phyloP scores from a whole-genome alignment of 306 rosid genomes.

The Neltuma alba region DNA sequence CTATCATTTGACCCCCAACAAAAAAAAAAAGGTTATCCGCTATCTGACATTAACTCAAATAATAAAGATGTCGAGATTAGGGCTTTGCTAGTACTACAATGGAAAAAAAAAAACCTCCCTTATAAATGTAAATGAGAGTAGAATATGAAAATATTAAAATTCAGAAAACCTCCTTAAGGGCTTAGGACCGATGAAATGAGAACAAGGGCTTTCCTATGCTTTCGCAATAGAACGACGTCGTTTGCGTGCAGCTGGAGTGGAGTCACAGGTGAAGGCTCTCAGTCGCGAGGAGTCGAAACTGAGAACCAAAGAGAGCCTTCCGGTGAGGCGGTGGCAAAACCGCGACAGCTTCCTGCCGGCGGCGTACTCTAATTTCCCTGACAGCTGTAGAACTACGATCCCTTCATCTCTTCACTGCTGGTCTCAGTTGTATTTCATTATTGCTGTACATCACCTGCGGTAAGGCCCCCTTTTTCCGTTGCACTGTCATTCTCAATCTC shows the following conservation, averaged over 20 bases:
- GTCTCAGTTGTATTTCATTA: background rate
- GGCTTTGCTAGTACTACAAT: too few relatives aligned
- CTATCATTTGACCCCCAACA: too few relatives aligned
- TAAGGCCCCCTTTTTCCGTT: background rate
- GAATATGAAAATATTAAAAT: too few relatives aligned
- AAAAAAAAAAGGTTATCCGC: too few relatives aligned
- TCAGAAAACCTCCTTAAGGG: too few relatives aligned
- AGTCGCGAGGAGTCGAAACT: background rate
- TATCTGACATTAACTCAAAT: too few relatives aligned
- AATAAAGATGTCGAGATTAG: too few relatives aligned
- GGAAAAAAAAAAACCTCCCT: too few relatives aligned
- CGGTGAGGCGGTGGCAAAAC: background rate
- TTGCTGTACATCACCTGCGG: background rate
- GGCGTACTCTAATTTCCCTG: background rate
- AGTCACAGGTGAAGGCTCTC: too few relatives aligned
- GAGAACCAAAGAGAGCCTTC: background rate
- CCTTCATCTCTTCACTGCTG: background rate
- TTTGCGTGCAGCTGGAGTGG: background rate
- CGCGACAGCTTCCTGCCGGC: background rate
- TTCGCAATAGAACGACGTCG: background rate
- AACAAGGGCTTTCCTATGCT: too few relatives aligned
- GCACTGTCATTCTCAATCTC: background rate
- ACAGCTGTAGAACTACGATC: background rate
- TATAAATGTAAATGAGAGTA: too few relatives aligned
- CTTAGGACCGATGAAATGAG: too few relatives aligned